These are phyloP conservation scores for Wickerhamomyces strasburgensis DNA, from an alignment of 805 yeast species.

Conservation along the genomic window DNA sequence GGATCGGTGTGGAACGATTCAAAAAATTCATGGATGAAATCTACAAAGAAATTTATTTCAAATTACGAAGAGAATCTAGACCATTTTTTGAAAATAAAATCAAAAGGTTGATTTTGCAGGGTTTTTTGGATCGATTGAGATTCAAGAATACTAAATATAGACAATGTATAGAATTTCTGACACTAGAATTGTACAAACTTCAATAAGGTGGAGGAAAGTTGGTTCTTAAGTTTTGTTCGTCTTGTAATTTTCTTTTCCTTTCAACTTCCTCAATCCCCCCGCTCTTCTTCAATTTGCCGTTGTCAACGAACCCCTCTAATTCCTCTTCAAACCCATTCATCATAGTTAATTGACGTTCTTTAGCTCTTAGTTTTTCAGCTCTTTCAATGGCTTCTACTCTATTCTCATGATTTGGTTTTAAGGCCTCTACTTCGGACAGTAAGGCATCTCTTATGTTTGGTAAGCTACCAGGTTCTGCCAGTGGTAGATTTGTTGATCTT, in stretches of 20 bases:
- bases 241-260: slow-evolving; percentile 57
- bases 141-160: slow-evolving; percentile 14
- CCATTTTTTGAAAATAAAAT: no score
- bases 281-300: slow-evolving; percentile 65
- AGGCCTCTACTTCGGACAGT: slow-evolving; percentile 68
- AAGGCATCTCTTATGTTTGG: slow-evolving; percentile 69
- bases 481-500: slow-evolving; percentile 33
- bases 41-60: slow-evolving; percentile 1
- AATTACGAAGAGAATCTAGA: neutral
- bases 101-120: slow-evolving; percentile 3
- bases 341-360: slow-evolving; percentile 54
- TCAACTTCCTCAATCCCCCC: slow-evolving; percentile 92
- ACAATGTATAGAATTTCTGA: slow-evolving; percentile 5
- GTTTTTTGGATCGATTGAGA: slow-evolving; percentile 11
- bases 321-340: slow-evolving; percentile 77
- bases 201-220: slow-evolving; percentile 31
- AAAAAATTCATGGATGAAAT: slow-evolving; percentile 6
- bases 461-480: slow-evolving; percentile 61
- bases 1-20: slow-evolving; percentile 4
- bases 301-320: slow-evolving; percentile 78
- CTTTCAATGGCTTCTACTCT: slow-evolving; percentile 84
- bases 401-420: slow-evolving; percentile 78
- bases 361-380: slow-evolving; percentile 77
- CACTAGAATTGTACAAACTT: no score
- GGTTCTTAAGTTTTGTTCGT: slow-evolving; percentile 62